Evolutionary conservation across 2,329 filamentous ascomycete species (phyloP).

Genomic region (Sarocladium oryzae): DNA sequence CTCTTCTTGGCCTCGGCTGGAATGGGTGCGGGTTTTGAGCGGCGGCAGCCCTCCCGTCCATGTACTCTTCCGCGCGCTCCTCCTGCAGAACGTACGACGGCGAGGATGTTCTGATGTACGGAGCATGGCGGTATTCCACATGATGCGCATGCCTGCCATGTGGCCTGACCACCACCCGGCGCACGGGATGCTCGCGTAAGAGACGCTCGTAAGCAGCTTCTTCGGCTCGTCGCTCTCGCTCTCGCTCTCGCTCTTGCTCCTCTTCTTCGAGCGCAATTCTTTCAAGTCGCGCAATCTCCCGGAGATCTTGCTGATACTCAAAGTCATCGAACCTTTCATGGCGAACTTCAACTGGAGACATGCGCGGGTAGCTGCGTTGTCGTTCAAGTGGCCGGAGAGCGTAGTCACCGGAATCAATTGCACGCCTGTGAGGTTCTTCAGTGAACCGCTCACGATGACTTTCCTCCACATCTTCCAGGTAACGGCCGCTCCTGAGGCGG

Average conservation of each 20-base stretch:
- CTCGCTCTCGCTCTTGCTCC: background rate
- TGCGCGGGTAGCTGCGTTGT: conserved; percentile 1
- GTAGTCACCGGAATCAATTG: background rate
- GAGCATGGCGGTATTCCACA: too few relatives aligned
- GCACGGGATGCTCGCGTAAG: background rate
- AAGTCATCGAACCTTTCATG: conserved; percentile 1
- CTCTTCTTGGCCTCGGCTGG: background rate
- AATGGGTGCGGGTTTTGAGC: background rate
- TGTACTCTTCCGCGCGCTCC: conserved; percentile 1
- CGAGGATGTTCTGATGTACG: background rate
- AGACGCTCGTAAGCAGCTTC: background rate
- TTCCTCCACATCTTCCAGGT: background rate
- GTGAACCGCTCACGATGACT: background rate
- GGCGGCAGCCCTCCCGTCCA: background rate
- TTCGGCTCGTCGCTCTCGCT: background rate
- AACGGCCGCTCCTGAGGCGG: background rate
- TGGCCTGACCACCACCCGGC: background rate
- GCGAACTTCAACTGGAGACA: background rate
- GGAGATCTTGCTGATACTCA: background rate
- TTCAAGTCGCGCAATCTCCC: background rate
- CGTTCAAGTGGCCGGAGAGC: background rate
- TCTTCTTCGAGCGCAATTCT: background rate
- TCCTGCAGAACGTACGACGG: background rate
- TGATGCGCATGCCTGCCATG: background rate
- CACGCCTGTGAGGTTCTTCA: background rate